Base-by-base conservation (phyloP, 73 alveolate genomes). In the Paramecium primaurelia region DNA sequence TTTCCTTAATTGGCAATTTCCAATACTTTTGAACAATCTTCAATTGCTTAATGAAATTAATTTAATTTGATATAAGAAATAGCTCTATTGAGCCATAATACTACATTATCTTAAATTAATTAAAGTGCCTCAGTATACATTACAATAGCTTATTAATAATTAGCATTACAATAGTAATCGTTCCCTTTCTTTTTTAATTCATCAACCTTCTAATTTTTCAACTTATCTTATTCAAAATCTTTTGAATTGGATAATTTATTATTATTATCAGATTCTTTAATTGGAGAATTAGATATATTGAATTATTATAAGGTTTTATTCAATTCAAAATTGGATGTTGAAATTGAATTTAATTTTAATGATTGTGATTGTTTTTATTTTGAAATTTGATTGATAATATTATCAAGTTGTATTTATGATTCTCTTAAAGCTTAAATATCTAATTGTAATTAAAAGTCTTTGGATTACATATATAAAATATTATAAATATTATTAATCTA, bases 51-150 rank as follows among this genome's bases (percentile, higher is more conserved):
- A 47, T 90, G 90, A 86, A 44, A 97, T 59, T 97, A 96, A 71
- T 98, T 99, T 3, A 97, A 59, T 86, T 97, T 98, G n/a, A 97
- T 84, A 91, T 97, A 94, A 22, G 99, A 99, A 64, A 97, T 92
- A n/a, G 99, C 99, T 93, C 99, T 90, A 93, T 98, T 98, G 16
- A 99, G 94, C 95, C 98, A 98, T 25, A 97, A 95, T 36, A 96
- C 93, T 95, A 97, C 88, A 36, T 93, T 92, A 59, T 98, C 99
- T 95, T 97, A 97, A 71, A 93, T 77, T 68, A 94, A 92, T 84
- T 98, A 98, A 25, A 97, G 93, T 2, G 99, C 99, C 69, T 97
- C 97, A 12, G 98, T 59, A 93, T 98, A 98, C 93, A 92, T 96
- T 60, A 92, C 88, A 30, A 96, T 95, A 10, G 99, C 99, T 69